Evolutionary conservation across 805 yeast species (phyloP), one percentile per base, ranked within the genome.

Genomic region (Barnettozyma siamensis): DNA sequence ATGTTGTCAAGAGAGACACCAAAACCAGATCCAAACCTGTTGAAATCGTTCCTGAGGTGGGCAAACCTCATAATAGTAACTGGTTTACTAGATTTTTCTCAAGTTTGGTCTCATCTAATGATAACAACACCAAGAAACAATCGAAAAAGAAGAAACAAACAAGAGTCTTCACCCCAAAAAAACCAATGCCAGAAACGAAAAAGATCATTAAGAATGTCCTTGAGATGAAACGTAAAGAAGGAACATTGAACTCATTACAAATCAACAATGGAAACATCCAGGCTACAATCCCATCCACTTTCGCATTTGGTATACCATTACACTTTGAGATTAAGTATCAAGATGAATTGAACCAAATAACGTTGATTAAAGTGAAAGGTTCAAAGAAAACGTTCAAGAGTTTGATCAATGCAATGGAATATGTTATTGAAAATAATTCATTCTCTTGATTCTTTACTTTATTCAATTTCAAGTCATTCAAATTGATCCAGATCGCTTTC

Each of bases 201-300:
- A 53, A 46, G 33, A 51, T 57, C 20, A 52, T 56, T 30, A 64
- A 61, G 41, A 63, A 62, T 38, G 72, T 73, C 7, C 55, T 75
- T 40, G 66, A 65, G 46, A 55, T 73, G 52, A 72, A 73, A 50
- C 58, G 64, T 41, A 64, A 71, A 40, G 79, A 75, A 53, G 80
- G 80, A 0, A 64, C 78, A 3, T 63, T 75, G 20, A 69, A 68
- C 12, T 65, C 64, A 3, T 59, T 72, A 30, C 72, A 66, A 42
- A 72, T 69, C 39, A 69, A 65, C 40, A 64, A 66, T 46, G 68
- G 72, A 5, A 47, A 64, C 13, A 65, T 75, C 17, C 64, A 62
- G 43, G 78, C 78, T 2, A 59, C 63, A 15, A 65, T 75, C 13
- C 77, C 79, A n/a, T 54, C 72, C 12, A 62, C 64, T 31, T 71